Evolutionary conservation across 2,329 filamentous ascomycete species (phyloP), one percentile per base, ranked within the genome.

Genomic region (Penicillium aurantiogriseum): DNA sequence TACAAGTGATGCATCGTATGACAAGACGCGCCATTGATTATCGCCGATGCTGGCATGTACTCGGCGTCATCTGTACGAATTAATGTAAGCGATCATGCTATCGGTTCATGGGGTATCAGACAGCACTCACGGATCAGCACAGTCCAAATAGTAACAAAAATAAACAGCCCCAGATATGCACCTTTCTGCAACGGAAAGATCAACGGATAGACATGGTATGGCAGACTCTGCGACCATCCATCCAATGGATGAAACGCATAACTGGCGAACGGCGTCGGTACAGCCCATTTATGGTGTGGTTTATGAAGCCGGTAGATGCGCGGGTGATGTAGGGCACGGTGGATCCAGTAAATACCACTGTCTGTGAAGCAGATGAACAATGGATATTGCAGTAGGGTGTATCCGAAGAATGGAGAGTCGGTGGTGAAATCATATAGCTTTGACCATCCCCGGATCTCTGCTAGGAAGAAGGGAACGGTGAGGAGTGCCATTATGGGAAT

Each of bases 241-340:
- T 97, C 93, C 44, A 97, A 72, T 0, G 93, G 92, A 79, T 97
- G 91, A 82, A 97, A 97, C 52, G 93, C 93, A 72, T 96, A 90
- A 67, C 88, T 91, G 23, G 93, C 92, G 74, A 85, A 97, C 0
- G 93, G 93, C 0, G 91, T 96, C 9, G 93, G 92, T 88, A 97
- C 94, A 77, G 97, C 96, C 93, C 93, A 97, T 81, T 96, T 97
- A 85, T 97, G 93, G 78, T 97, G 93, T 62, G 91, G 88, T 84
- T 97, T 97, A 83, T 97, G 93, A 46, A 97, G 83, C 67, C 81
- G 94, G 84, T 97, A 97, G 63, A 94, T 71, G 35, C 76, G 70
- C 5, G 90, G 90, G 74, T 91, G 87, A 77, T 96, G 92, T 59
- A 94, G 82, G 49, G 84, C 87, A 49, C 91, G 88, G 78, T 96